Base-by-base conservation (phyloP, 768 basidiomycete genomes). In the Suillus alpinus region DNA sequence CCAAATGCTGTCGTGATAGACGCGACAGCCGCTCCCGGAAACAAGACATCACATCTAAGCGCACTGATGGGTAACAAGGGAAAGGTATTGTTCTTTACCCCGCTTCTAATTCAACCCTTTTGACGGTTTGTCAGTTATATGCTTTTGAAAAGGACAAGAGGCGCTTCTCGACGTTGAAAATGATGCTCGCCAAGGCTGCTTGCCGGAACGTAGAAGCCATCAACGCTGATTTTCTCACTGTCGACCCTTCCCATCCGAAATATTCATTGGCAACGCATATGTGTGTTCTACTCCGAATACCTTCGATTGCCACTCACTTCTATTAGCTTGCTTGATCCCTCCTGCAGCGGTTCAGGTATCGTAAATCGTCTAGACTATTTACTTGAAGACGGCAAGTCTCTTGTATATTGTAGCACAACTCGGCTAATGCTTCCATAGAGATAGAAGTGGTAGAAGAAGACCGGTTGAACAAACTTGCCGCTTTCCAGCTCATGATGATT, bases 11-110 rank as follows among this genome's bases (percentile, higher is more conserved):
- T 82, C 51, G 91, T 94, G 34, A 90, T 98, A 43, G 96, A 98
- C 73, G 95, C 94, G 13, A 98, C 95, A 12, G 91, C 95, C 43
- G 97, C 97, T 1, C 97, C 97, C 0, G 97, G 97, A 0, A 99
- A 99, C 77, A 99, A 99, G 77, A 98, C 97, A 2, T 91, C 94
- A 8, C 94, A 96, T 73, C 75, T 98, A 26, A 91, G 92, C 65
- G 93, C 95, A 26, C 77, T 98, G 47, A 93, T 98, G 91, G 71
- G 78, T 18, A 89, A 88, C 65, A 82, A 83, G 71, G 93, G 94
- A 67, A 91, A 87, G 75, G 95, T 94, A 57, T 62, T 79, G 32
- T 49, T 46, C 23, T 37, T 56, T 39, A 6, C 26, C 46, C 51
- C 37, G 26, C 26, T 32, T 26, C 57, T 63, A 49, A 64, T 37